Conservation (phyloP, 2,329 filamentous ascomycete genomes). For the Botrytis squamosa region DNA sequence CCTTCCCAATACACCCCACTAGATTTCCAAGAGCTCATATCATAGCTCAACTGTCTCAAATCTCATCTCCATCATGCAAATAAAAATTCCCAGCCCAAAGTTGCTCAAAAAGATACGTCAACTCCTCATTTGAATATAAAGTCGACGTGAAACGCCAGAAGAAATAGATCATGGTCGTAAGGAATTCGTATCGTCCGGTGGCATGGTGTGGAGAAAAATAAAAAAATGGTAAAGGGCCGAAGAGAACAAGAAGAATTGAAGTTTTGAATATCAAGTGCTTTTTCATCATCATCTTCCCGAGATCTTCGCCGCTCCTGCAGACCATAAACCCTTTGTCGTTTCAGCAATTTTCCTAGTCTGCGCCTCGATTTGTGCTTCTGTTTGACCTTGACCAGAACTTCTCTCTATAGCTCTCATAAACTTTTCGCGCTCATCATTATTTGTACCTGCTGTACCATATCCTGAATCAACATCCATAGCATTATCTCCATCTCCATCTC, state of each 20-base stretch:
- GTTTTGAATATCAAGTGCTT: conserved; percentile 13
- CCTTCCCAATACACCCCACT: neutral
- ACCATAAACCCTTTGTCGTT: conserved; percentile 56
- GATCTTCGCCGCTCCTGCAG: conserved; percentile 33
- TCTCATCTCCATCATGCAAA: conserved; percentile 5
- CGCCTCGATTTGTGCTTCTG: conserved; percentile 39
- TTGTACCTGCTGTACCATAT: conserved; percentile 23
- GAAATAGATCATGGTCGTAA: neutral
- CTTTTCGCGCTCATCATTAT: conserved; percentile 21
- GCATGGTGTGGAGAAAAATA: neutral
- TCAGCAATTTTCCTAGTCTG: conserved; percentile 58
- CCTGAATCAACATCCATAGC: conserved; percentile 36
- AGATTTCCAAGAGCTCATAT: conserved; percentile 8
- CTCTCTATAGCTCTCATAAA: conserved; percentile 36
- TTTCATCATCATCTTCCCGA: conserved; percentile 26
- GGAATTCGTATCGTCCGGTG: neutral
- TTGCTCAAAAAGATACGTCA: neutral
- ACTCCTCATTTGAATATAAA: neutral
- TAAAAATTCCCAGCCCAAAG: neutral
- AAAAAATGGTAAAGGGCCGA: neutral
- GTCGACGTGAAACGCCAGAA: neutral
- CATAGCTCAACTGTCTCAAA: conserved; percentile 1
- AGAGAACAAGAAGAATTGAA: conserved; percentile 6
- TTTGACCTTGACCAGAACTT: conserved; percentile 38
- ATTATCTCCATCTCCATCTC: conserved; percentile 24